phyloP scores from a whole-genome alignment of 768 basidiomycete species.

The Cyathus striatus region DNA sequence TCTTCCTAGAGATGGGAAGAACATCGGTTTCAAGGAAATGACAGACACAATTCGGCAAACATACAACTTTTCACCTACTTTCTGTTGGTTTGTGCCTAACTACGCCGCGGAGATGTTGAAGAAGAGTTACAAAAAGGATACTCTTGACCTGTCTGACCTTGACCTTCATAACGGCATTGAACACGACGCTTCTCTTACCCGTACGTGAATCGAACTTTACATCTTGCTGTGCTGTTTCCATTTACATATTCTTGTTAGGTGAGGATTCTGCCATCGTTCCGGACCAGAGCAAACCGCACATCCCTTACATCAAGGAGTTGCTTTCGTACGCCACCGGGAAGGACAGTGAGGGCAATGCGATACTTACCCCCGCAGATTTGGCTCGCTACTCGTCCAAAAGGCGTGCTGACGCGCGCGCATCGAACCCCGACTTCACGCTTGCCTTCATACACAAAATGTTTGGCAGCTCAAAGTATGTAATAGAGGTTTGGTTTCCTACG shows the following conservation, averaged over 20 bases:
- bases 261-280: slow-evolving; percentile 40
- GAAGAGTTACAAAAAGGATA: slow-evolving; percentile 52
- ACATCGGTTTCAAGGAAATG: slow-evolving; percentile 58
- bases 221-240: neutral
- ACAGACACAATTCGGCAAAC: slow-evolving; percentile 39
- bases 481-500: neutral
- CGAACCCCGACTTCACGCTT: slow-evolving; percentile 55
- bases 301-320: slow-evolving; percentile 49
- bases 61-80: slow-evolving; percentile 67
- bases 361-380: slow-evolving; percentile 57
- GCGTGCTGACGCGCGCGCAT: slow-evolving; percentile 45
- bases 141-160: slow-evolving; percentile 62
- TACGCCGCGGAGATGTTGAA: slow-evolving; percentile 53
- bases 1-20: slow-evolving; percentile 59
- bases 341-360: slow-evolving; percentile 34
- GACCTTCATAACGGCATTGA: slow-evolving; percentile 74
- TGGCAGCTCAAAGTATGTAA: slow-evolving; percentile 61
- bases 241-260: slow-evolving; percentile 28
- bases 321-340: slow-evolving; percentile 57
- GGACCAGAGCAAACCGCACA: slow-evolving; percentile 49
- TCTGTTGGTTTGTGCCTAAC: slow-evolving; percentile 63
- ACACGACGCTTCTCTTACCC: slow-evolving; percentile 59
- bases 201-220: slow-evolving; percentile 21
- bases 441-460: slow-evolving; percentile 51
- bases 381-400: slow-evolving; percentile 55